Evolutionary conservation across 441 rosid genomes (phyloP).

Genomic region (Populus hybrid): DNA sequence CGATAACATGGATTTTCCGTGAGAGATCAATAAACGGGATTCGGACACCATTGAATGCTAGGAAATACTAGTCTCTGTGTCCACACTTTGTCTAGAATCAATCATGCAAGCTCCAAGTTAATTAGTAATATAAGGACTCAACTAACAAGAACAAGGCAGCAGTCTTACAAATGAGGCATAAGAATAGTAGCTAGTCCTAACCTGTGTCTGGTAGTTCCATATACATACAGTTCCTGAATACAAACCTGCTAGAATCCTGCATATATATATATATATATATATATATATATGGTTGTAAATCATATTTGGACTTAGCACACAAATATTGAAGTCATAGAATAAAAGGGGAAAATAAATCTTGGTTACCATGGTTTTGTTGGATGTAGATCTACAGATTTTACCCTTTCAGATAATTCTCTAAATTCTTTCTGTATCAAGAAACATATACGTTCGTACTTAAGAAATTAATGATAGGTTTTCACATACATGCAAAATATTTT

Average conservation of each 20-base stretch:
- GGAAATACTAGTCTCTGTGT: too few species aligned
- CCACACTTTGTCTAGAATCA: too few species aligned
- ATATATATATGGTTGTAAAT: not conserved
- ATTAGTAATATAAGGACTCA: not conserved
- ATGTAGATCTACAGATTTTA: slow-evolving; percentile 89
- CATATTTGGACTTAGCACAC: not conserved
- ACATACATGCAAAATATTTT: not conserved
- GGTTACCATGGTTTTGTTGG: slow-evolving; percentile 91
- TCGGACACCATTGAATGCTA: too few species aligned
- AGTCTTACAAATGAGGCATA: not conserved
- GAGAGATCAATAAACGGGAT: too few species aligned
- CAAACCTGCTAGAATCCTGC: slow-evolving; percentile 74
- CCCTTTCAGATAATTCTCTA: slow-evolving; percentile 79
- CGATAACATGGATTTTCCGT: too few species aligned
- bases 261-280: not conserved
- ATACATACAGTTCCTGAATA: slow-evolving; percentile 32
- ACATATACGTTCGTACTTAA: not conserved
- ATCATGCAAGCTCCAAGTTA: slow-evolving; percentile 1
- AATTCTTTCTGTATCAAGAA: slow-evolving; percentile 58
- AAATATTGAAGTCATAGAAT: not conserved
- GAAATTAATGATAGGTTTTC: not conserved
- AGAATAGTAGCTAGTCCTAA: slow-evolving; percentile 12
- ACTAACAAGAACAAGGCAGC: too few species aligned
- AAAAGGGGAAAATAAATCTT: not conserved
- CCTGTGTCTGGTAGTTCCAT: slow-evolving; percentile 79